Base-by-base conservation (phyloP, 2,329 filamentous ascomycete genomes). In the Trichophyton schoenleinii region DNA sequence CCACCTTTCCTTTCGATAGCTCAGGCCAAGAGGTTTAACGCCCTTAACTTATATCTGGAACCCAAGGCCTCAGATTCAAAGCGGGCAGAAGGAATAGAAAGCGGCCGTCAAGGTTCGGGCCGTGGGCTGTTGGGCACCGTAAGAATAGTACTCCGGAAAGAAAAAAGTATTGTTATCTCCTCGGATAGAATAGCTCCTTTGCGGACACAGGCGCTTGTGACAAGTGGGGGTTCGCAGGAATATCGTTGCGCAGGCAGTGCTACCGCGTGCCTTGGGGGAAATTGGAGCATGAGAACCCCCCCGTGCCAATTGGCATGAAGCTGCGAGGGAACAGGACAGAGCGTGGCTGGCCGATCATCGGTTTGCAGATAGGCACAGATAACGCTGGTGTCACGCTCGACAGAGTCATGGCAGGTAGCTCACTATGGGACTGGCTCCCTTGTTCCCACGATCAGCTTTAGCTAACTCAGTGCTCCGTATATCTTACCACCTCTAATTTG, bases 351-450 rank as follows among this genome's bases (percentile, higher is more conserved):
- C 70, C 68, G 57, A 71, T 68, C 67, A 74, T 73, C 8, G 74
- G 73, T 5, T 75, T 69, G 59, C 72, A 75, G 28, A 31, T 31
- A 31, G 15, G 74, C 71, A 60, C 72, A 74, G 36, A 73, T 70
- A 31, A 74, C 70, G 18, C 67, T 71, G 11, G 70, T 66, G 60
- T 72, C 72, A 28, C 69, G 67, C 67, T 76, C 74, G 6, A 31
- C 6, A 7, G 28, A 7, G 28, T 7, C 36, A 72, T 71, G 15
- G 71, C 69, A 6, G 64, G 63, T 36, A 31, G 5, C 28, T 8
- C 1, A 6, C 25, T 31, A 31, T 73, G 66, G 2, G 70, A 13
- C 34, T 38, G 67, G 42, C 70, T 71, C 57, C 65, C 68, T 59
- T 60, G 9, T 71, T 55, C 65, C 68, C 58, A 57, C 13, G 36